These are phyloP conservation scores for Sclerotinia minor DNA, from an alignment of 2,329 filamentous ascomycete genomes.

Conservation along the genomic window DNA sequence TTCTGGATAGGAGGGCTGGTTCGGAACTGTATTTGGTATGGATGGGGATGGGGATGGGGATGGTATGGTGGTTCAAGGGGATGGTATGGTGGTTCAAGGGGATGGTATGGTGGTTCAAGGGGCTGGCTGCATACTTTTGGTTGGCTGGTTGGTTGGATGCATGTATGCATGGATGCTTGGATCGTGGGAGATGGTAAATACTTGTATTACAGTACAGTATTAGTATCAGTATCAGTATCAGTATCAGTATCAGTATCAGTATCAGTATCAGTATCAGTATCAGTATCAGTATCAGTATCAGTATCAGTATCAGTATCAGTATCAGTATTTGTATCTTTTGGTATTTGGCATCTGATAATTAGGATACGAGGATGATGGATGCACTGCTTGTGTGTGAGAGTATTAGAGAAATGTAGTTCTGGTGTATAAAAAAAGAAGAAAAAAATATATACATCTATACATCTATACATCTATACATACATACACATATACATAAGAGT, in stretches of 20 bases:
- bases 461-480: too few relatives aligned
- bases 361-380: background rate
- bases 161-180: constrained; percentile 10
- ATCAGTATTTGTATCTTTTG: constrained; percentile 2
- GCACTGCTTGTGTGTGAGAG: background rate
- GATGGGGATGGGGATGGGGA: background rate
- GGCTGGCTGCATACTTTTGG: constrained; percentile 11
- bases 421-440: background rate
- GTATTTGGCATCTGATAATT: background rate
- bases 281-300: too few relatives aligned
- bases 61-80: background rate
- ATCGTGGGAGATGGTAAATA: background rate
- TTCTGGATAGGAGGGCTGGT: background rate
- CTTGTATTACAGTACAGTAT: background rate
- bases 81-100: background rate
- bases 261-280: too few relatives aligned
- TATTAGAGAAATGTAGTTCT: background rate
- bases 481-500: constrained; percentile 3
- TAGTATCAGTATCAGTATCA: too few relatives aligned
- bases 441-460: background rate
- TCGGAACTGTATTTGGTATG: constrained; percentile 13
- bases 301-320: too few relatives aligned
- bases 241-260: too few relatives aligned
- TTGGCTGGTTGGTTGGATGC: background rate
- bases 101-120: background rate